Percentiles rank a stretch among this genome's conserved stretches.
phyloP scores from a whole-genome alignment of 139 green algal genomes.

The Medakamo hakoo region DNA sequence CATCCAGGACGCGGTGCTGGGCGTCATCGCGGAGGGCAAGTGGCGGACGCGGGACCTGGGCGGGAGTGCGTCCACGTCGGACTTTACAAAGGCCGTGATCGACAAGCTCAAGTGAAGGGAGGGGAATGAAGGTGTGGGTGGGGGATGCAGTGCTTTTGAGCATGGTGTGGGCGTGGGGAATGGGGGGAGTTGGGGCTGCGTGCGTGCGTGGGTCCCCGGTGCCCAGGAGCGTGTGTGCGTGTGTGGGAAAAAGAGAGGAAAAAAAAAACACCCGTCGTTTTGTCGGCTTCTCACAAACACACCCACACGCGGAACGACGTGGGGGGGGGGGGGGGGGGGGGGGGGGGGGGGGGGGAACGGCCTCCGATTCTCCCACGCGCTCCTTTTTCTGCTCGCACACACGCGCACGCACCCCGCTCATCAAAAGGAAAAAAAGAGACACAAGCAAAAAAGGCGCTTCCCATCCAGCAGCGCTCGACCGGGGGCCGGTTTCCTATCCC shows the following conservation, averaged over 20 bases:
- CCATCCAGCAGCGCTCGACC: too few species aligned
- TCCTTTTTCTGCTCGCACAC: too few species aligned
- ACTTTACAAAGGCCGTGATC: constrained; percentile 87
- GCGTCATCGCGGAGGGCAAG: constrained; percentile 65
- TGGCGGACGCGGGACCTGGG: constrained; percentile 80
- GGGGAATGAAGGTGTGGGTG: not conserved
- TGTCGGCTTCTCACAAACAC: not conserved
- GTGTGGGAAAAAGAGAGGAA: not conserved
- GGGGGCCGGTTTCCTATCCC: too few species aligned
- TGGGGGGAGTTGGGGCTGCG: not conserved
- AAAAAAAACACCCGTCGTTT: not conserved
- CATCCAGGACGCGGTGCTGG: constrained; percentile 60
- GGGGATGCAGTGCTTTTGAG: not conserved
- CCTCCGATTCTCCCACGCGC: too few species aligned
- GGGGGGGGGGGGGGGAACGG: too few species aligned
- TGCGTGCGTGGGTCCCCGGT: not conserved
- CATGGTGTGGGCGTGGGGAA: too few species aligned
- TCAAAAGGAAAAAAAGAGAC: too few species aligned
- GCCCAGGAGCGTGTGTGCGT: too few species aligned
- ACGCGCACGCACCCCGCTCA: too few species aligned
- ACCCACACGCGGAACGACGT: not conserved
- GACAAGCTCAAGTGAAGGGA: constrained; percentile 29
- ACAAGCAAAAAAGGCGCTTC: too few species aligned
- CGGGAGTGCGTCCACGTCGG: constrained; percentile 46
- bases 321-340: too few species aligned